phyloP scores from a whole-genome alignment of 2,329 filamentous ascomycete genomes.

The Aspergillus sp. region DNA sequence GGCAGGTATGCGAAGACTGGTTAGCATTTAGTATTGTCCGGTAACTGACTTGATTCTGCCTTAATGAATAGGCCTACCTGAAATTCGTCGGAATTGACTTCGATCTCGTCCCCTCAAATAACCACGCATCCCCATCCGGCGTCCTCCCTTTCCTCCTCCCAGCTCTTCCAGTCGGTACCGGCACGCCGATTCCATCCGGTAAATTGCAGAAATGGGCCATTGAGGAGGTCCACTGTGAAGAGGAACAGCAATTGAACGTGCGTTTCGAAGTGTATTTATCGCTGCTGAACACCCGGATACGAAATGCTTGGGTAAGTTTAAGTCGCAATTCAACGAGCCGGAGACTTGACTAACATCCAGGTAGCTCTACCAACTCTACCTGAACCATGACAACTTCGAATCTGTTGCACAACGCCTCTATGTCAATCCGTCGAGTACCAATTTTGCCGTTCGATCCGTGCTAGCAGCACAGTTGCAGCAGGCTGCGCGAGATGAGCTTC shows the following conservation, averaged over 20 bases:
- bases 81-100: constrained; percentile 72
- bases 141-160: constrained; percentile 85
- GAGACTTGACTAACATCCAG: not conserved
- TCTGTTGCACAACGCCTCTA: constrained; percentile 71
- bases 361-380: constrained; percentile 77
- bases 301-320: constrained; percentile 74
- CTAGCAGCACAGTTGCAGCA: constrained; percentile 66
- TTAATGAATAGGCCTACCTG: constrained; percentile 67
- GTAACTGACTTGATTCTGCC: not conserved
- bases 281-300: constrained; percentile 73
- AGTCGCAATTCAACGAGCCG: not conserved
- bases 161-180: constrained; percentile 39
- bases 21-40: not conserved
- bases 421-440: constrained; percentile 61
- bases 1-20: constrained; percentile 66
- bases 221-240: constrained; percentile 47
- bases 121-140: constrained; percentile 89
- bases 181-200: constrained; percentile 57
- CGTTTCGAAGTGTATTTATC: constrained; percentile 74
- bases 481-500: constrained; percentile 73
- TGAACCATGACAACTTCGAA: constrained; percentile 65
- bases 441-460: constrained; percentile 61
- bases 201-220: constrained; percentile 70
- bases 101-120: constrained; percentile 70
- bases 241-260: constrained; percentile 53